These are phyloP conservation scores for Fusarium buxicola DNA, from an alignment of 2,329 filamentous ascomycete species.

Conservation along the genomic window DNA sequence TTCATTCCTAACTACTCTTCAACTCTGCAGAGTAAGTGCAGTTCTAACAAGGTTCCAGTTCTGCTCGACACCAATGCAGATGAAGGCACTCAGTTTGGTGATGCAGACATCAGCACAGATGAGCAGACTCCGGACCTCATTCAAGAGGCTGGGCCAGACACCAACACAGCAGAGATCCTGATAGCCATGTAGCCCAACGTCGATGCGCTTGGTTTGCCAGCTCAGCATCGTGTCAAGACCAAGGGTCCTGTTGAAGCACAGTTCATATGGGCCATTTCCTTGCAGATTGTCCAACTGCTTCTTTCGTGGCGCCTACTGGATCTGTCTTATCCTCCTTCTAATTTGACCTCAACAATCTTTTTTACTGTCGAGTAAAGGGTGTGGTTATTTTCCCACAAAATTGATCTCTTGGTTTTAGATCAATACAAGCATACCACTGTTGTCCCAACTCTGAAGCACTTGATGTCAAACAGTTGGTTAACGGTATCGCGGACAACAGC, in stretches of 20 bases:
- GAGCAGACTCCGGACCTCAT: conserved; percentile 22
- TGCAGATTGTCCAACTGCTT: conserved; percentile 64
- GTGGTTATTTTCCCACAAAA: no score
- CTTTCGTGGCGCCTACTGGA: no score
- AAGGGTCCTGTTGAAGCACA: conserved; percentile 45
- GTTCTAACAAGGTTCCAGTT: conserved; percentile 73
- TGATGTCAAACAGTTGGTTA: no score
- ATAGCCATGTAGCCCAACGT: conserved; percentile 40
- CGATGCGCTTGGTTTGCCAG: conserved; percentile 35
- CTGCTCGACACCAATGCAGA: conserved; percentile 73
- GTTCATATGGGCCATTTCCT: conserved; percentile 66
- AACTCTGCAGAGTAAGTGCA: conserved; percentile 65
- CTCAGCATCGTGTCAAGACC: conserved; percentile 23
- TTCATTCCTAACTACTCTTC: conserved; percentile 57
- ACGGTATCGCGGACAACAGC: no score
- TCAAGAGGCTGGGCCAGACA: conserved; percentile 8
- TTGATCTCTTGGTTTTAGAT: no score
- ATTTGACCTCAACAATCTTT: no score
- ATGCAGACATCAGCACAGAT: conserved; percentile 52
- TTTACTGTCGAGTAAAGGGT: no score
- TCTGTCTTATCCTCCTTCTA: no score
- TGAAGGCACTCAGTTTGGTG: conserved; percentile 69
- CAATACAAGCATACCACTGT: no score
- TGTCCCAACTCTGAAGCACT: no score
- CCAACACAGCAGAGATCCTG: conserved; percentile 22